Base-by-base conservation (phyloP, 495 filamentous ascomycete genomes). In the Annulohypoxylon stygium region DNA sequence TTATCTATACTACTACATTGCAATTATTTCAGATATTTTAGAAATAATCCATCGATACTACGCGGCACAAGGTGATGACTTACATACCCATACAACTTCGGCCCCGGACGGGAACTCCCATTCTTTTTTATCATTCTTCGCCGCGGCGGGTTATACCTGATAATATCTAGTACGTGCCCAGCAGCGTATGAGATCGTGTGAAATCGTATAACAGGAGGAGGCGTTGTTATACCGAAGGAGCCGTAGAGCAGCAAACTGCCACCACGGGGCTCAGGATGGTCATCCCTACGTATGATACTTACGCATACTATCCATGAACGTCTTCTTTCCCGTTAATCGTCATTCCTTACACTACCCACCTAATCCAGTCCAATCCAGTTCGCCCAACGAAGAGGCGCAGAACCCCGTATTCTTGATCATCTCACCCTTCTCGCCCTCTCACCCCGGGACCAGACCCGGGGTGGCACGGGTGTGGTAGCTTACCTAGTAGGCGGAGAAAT, bases 211-310 rank as follows among this genome's bases (percentile, higher is more conserved):
- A 48, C 62, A 74, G 71, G 71, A 74, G 61, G 71, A 74, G 71
- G 71, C 71, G 57, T 62, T 74, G 71, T 30, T 48, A 39, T 62
- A 47, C 48, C 66, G 66, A 74, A 74, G 71, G 71, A 74, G 66
- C 61, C 37, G 57, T 62, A 26, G 57, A 54, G 67, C 39, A 23
- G 36, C 25, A 43, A 20, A 60, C 53, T 23, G 14, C 33, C 45
- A 25, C 45, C 55, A 61, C 47, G 37, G 45, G 69, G 54, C 55
- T 61, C 45, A 47, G 61, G 43, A 47, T 47, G 39, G 18, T 14
- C 43, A 53, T 59, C 43, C 33, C 45, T 34, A 55, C 20, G 50
- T 18, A 30, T 6, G 30, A 6, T 30, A 30, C 5, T 30, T 30
- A 30, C 30, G 30, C 30, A 30, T 30, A 30, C 30, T 30, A 30